phyloP scores from a whole-genome alignment of 148 eudicot genomes.

The Vaccinium darrowii region DNA sequence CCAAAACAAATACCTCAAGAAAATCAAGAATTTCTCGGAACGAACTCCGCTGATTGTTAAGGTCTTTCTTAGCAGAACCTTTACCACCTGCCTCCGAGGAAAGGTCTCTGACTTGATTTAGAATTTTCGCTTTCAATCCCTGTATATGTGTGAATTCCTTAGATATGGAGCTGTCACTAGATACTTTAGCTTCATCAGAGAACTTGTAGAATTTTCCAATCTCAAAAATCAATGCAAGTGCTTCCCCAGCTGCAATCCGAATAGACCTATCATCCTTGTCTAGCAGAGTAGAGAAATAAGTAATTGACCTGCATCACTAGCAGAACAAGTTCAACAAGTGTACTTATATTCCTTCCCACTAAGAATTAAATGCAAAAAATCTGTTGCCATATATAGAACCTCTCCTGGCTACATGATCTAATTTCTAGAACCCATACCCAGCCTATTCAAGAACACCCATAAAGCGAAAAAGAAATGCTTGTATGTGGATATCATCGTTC shows the following conservation, averaged over 20 bases:
- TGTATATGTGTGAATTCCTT: constrained; percentile 38
- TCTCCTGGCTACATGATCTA: not conserved
- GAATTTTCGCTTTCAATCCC: constrained; percentile 54
- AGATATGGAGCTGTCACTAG: constrained; percentile 29
- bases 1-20: constrained; percentile 56
- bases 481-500: not conserved
- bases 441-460: not conserved
- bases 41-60: constrained; percentile 61
- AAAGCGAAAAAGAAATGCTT: not conserved
- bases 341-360: not conserved
- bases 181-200: constrained; percentile 37
- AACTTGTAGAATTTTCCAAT: constrained; percentile 62
- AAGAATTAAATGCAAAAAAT: not conserved
- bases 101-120: constrained; percentile 68
- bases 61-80: constrained; percentile 77
- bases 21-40: constrained; percentile 64
- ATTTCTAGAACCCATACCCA: not conserved
- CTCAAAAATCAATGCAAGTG: constrained; percentile 81
- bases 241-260: constrained; percentile 94
- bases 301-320: constrained; percentile 53
- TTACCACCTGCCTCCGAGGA: constrained; percentile 75
- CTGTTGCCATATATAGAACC: not conserved
- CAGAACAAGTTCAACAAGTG: not conserved
- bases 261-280: constrained; percentile 83
- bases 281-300: constrained; percentile 62